Percentiles rank a stretch among this genome's conserved stretches.
phyloP scores from a whole-genome alignment of 805 yeast genomes.

The Metschnikowia lachancei region DNA sequence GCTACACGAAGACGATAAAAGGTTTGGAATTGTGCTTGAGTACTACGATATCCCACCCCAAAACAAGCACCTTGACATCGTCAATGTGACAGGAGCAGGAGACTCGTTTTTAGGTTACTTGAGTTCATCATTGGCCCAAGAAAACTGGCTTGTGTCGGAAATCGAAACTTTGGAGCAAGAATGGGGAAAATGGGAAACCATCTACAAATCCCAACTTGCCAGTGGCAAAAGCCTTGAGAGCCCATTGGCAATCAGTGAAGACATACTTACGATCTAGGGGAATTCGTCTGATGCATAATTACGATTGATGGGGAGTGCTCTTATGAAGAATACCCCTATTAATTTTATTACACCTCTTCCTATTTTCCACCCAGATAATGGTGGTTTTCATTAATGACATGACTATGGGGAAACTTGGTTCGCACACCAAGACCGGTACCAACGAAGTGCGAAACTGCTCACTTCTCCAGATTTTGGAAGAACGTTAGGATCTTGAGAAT shows the following conservation, averaged over 20 bases:
- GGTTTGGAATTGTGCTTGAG: conserved; percentile 58
- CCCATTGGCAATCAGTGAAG: conserved; percentile 10
- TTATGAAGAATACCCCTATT: too few species aligned
- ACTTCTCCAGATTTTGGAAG: too few species aligned
- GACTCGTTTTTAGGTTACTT: conserved; percentile 74
- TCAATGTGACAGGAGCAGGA: conserved; percentile 86
- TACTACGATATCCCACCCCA: conserved; percentile 50
- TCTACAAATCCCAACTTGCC: conserved; percentile 40
- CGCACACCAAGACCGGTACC: too few species aligned
- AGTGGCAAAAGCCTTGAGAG: conserved; percentile 29
- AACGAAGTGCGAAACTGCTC: too few species aligned
- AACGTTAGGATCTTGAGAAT: too few species aligned
- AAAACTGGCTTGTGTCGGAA: conserved; percentile 27
- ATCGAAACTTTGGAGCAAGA: conserved; percentile 31
- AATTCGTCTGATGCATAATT: too few species aligned
- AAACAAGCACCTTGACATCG: conserved; percentile 34
- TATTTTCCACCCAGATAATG: too few species aligned
- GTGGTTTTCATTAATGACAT: too few species aligned
- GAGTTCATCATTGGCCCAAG: conserved; percentile 33
- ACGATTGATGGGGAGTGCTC: too few species aligned
- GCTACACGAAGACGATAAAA: conserved; percentile 16
- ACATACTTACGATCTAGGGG: conserved; percentile 6
- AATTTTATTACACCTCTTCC: too few species aligned
- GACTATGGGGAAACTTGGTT: too few species aligned
- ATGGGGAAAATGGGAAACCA: conserved; percentile 36